Evolutionary conservation across 2,329 filamentous ascomycete genomes (phyloP), one percentile per base, ranked within the genome.

Genomic region (Elsinoe perseae): DNA sequence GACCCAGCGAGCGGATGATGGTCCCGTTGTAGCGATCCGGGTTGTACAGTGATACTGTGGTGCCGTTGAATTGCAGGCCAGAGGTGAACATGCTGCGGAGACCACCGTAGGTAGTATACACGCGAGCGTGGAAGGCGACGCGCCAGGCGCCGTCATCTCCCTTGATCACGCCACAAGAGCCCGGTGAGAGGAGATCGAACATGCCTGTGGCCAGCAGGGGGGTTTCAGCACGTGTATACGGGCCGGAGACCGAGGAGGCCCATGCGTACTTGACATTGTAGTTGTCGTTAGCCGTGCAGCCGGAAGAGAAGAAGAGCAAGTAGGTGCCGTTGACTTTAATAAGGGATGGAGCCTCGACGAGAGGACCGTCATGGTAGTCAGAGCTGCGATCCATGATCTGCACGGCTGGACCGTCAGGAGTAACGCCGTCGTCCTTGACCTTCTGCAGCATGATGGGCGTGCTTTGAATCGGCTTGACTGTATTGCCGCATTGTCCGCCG

Each of bases 261-360:
- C 62, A 65, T 2, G 68, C 68, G 57, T 70, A 70, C 16, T 66
- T 66, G 50, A 70, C 59, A 27, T 66, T 61, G 59, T 70, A 70
- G 4, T 58, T 56, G 3, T 62, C 56, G 7, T 58, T 54, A 16
- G 64, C 61, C 3, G 66, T 69, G 59, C 68, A 70, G 1, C 67
- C 68, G 10, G 65, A 66, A 5, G 62, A 65, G 63, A 65, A 70
- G 64, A 70, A 70, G 18, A 70, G 63, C 58, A 70, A 68, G 61
- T 69, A 70, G 20, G 61, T 57, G 14, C 65, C 63, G 14, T 50
- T 25, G 2, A 63, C 64, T 42, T 62, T 60, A 7, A 65, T 53
- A 20, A 70, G 60, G 12, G 59, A 60, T 1, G 68, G 68, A 2
- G 68, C 68, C 61, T 70, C 68, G 44, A 70, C 63, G 3, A 70